phyloP scores from a whole-genome alignment of 83 land plant species.

The Larix sibirica region DNA sequence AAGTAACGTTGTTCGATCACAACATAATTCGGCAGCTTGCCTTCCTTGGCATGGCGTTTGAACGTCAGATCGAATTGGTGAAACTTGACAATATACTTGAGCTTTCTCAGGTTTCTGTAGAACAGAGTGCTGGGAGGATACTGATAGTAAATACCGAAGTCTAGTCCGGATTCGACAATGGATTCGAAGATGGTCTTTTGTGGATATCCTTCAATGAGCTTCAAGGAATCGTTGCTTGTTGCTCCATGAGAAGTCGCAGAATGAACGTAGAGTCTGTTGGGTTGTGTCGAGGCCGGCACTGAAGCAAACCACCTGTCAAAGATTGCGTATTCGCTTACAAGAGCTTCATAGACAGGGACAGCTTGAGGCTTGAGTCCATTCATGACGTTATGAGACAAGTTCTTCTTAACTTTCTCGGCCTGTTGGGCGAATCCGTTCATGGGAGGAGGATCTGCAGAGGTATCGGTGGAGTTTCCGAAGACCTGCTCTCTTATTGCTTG shows the following conservation, averaged over 20 bases:
- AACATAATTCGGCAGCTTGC: constrained; percentile 60
- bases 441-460: constrained; percentile 37
- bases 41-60: constrained; percentile 66
- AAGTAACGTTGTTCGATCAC: constrained; percentile 75
- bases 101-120: constrained; percentile 42
- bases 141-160: constrained; percentile 63
- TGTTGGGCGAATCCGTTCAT: constrained; percentile 91
- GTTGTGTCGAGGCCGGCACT: constrained; percentile 90
- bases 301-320: constrained; percentile 96
- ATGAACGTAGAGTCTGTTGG: constrained; percentile 86
- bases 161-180: constrained; percentile 57
- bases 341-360: constrained; percentile 72
- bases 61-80: constrained; percentile 35
- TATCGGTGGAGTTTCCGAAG: constrained; percentile 33
- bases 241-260: constrained; percentile 88
- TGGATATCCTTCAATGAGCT: constrained; percentile 62
- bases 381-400: constrained; percentile 74
- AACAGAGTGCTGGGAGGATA: constrained; percentile 78
- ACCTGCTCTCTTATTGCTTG: constrained; percentile 42
- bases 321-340: constrained; percentile 75
- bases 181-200: constrained; percentile 82
- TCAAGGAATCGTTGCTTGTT: constrained; percentile 55
- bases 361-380: constrained; percentile 80
- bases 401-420: constrained; percentile 48
- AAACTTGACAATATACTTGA: constrained; percentile 34